Evolutionary conservation across 148 eudicot species (phyloP).

Genomic region (Dianthus caryophyllus): DNA sequence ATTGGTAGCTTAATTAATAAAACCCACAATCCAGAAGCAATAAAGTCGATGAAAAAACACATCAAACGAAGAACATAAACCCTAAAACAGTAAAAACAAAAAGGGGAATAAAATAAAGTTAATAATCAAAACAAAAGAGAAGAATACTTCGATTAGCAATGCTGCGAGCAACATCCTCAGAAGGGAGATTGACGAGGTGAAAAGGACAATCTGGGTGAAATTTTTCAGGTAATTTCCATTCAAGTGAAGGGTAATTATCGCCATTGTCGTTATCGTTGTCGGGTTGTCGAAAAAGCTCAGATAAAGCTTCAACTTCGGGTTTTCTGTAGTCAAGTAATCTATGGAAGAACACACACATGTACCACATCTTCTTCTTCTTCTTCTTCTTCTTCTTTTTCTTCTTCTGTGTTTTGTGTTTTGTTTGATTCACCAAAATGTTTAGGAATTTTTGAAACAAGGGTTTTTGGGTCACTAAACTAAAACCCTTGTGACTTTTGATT

Average conservation of each 20-base stretch:
- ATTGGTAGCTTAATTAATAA: neutral
- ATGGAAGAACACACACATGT: slow-evolving; percentile 86
- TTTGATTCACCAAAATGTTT: too few relatives aligned
- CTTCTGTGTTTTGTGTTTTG: too few relatives aligned
- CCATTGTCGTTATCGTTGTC: slow-evolving; percentile 13
- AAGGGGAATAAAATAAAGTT: too few relatives aligned
- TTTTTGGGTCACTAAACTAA: neutral
- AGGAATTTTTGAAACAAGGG: too few relatives aligned
- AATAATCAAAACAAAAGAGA: too few relatives aligned
- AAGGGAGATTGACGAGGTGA: slow-evolving; percentile 80
- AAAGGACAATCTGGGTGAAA: slow-evolving; percentile 86
- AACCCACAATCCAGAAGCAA: slow-evolving; percentile 1
- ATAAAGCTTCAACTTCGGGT: slow-evolving; percentile 84
- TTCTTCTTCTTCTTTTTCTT: too few relatives aligned
- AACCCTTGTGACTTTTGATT: too few relatives aligned
- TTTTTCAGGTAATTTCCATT: slow-evolving; percentile 74
- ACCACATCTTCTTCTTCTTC: slow-evolving; percentile 55
- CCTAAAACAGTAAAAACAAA: neutral
- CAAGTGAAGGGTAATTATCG: slow-evolving; percentile 21
- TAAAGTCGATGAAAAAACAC: neutral
- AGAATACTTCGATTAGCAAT: slow-evolving; percentile 82
- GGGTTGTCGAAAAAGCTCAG: slow-evolving; percentile 59
- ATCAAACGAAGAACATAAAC: neutral
- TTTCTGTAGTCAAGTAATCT: slow-evolving; percentile 78
- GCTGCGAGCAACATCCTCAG: slow-evolving; percentile 67